Base-by-base conservation (phyloP, 495 filamentous ascomycete species). In the Hypomontagnella monticulosa region DNA sequence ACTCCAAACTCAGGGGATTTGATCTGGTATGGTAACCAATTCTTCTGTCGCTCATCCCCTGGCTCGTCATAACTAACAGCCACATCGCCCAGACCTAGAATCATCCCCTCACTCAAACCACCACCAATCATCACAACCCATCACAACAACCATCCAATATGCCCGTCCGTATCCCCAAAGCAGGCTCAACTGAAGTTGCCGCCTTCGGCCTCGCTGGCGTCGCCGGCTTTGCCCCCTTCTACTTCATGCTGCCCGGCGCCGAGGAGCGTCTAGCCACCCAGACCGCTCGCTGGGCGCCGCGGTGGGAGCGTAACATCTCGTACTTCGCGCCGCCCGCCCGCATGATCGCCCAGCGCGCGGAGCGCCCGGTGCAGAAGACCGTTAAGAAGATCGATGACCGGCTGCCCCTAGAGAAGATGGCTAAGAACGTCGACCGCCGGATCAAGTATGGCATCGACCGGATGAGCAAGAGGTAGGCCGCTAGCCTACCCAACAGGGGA, bases 261-360 rank as follows among this genome's bases (percentile, higher is more conserved):
- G 72, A 80, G 47, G 79, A 81, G 60, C 76, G 75, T 12, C 37
- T 83, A 15, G 72, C 75, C 12, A 49, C 63, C 0, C 78, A 81
- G 70, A 82, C 81, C 0, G 53, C 64, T 40, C 74, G 77, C 56
- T 83, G 81, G 81, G 81, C 81, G 6, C 81, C 81, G 7, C 73
- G 73, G 20, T 83, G 81, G 81, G 78, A 83, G 65, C 76, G 79
- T 48, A 82, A 79, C 74, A 82, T 74, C 54, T 78, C 68, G 10
- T 75, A 75, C 71, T 76, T 83, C 66, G 74, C 73, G 55, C 66
- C 71, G 19, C 79, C 79, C 19, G 76, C 77, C 23, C 76, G 77
- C 67, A 74, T 76, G 6, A 62, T 79, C 54, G 75, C 80, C 50
- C 76, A 78, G 57, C 70, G 76, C 2, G 69, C 79, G 48, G 70